Percentiles rank a stretch among this genome's conserved stretches.
Conservation (phyloP, 2,329 filamentous ascomycete genomes). For the Diaporthe longicolla region DNA sequence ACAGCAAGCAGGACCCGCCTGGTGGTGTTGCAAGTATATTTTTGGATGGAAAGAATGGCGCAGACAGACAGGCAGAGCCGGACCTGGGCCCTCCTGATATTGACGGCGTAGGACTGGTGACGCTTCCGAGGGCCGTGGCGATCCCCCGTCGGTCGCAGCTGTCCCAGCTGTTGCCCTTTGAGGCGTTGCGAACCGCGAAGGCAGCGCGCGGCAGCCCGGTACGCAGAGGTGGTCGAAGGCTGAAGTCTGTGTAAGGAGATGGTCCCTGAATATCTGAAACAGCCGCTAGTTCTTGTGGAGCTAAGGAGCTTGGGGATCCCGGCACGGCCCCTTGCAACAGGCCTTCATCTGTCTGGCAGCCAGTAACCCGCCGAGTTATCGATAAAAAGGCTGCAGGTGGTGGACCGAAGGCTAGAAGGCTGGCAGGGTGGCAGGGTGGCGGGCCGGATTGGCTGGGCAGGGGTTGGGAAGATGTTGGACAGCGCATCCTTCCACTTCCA, state of each 20-base stretch:
- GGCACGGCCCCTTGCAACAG: slow-evolving; percentile 35
- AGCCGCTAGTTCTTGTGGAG: slow-evolving; percentile 27
- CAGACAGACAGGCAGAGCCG: slow-evolving; percentile 13
- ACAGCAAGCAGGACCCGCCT: slow-evolving; percentile 30
- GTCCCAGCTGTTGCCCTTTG: neutral
- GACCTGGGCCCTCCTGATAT: slow-evolving; percentile 8
- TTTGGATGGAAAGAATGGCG: slow-evolving; percentile 19
- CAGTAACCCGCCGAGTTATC: slow-evolving; percentile 36
- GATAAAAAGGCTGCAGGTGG: slow-evolving; percentile 13
- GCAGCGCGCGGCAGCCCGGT: neutral
- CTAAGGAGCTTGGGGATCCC: slow-evolving; percentile 31
- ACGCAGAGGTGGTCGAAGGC: neutral
- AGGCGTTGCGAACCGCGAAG: slow-evolving; percentile 10
- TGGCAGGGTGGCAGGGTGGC: slow-evolving; percentile 32
- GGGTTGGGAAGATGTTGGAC: slow-evolving; percentile 10
- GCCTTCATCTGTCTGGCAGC: slow-evolving; percentile 38
- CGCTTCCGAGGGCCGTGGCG: slow-evolving; percentile 11
- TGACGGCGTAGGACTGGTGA: slow-evolving; percentile 16
- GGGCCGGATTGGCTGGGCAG: slow-evolving; percentile 1
- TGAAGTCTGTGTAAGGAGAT: slow-evolving; percentile 23
- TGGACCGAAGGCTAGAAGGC: neutral
- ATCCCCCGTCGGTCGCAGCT: neutral
- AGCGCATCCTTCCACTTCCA: slow-evolving; percentile 7
- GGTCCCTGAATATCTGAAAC: slow-evolving; percentile 32
- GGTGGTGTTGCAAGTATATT: slow-evolving; percentile 40